These are phyloP conservation scores for Backusella sp. DNA, from an alignment of 192 early-diverging fungal species.

Conservation along the genomic window DNA sequence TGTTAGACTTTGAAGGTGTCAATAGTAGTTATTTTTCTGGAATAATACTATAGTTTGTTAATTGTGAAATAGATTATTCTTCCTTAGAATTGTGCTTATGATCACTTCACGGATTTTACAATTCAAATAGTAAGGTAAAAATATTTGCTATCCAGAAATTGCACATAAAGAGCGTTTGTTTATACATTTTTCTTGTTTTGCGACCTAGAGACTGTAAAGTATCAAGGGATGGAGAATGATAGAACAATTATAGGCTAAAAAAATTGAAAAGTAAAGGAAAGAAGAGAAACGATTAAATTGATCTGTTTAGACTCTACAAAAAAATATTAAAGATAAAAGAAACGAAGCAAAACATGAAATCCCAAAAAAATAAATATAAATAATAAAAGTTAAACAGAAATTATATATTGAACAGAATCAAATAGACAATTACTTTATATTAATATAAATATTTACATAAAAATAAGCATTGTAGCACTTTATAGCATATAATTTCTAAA, in stretches of 20 bases:
- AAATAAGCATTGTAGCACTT: neutral
- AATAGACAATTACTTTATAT: neutral
- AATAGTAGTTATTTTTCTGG: neutral
- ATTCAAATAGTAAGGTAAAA: neutral
- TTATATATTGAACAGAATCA: neutral
- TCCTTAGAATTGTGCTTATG: neutral
- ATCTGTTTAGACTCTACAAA: neutral
- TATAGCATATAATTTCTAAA: neutral
- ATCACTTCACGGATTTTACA: neutral
- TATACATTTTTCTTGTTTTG: neutral
- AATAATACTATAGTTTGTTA: neutral
- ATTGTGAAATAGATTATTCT: neutral
- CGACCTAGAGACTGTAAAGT: neutral
- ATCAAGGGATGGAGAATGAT: slow-evolving; percentile 4
- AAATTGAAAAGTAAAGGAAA: neutral
- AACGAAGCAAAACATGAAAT: neutral
- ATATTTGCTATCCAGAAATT: neutral
- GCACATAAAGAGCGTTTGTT: neutral
- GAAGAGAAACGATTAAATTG: neutral
- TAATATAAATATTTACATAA: neutral
- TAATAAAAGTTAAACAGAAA: neutral
- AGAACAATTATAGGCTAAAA: neutral
- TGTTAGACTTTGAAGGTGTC: neutral
- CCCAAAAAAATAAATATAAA: neutral
- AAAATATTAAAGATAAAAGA: neutral